These are phyloP conservation scores for Fusarium haematococcum DNA, from an alignment of 2,329 filamentous ascomycete species.

Conservation along the genomic window DNA sequence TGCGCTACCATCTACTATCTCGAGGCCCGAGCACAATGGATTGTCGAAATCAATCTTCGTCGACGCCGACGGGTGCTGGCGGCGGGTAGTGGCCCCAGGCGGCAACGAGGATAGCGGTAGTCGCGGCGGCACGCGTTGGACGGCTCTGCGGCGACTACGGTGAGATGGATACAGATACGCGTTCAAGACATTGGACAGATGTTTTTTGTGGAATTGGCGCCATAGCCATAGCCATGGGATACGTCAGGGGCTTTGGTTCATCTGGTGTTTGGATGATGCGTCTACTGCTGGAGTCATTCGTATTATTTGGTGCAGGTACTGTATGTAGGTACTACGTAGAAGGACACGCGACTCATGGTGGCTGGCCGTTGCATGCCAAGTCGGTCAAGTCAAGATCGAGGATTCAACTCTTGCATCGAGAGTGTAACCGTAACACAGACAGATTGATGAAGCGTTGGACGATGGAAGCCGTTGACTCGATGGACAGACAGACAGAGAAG, in stretches of 20 bases:
- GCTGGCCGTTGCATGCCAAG: background rate
- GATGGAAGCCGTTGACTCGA: background rate
- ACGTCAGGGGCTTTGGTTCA: background rate
- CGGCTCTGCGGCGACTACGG: constrained; percentile 4
- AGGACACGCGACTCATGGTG: background rate
- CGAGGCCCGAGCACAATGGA: background rate
- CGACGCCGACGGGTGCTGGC: background rate
- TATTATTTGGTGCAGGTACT: background rate
- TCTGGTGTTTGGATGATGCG: background rate
- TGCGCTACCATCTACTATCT: background rate
- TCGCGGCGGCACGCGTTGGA: constrained; percentile 2
- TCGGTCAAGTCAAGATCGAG: background rate
- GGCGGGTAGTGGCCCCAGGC: constrained; percentile 9
- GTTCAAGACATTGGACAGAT: constrained; percentile 14
- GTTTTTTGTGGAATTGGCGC: background rate
- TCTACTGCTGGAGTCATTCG: background rate
- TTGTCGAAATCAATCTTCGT: constrained; percentile 1
- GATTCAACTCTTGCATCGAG: background rate
- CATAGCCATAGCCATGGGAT: constrained; percentile 5
- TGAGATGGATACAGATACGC: constrained; percentile 7
- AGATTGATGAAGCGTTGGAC: background rate
- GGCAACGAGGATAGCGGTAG: background rate
- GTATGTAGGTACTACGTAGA: background rate
- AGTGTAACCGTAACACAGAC: background rate
- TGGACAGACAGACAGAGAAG: background rate